Evolutionary conservation across 805 yeast species (phyloP), one percentile per base, ranked within the genome.

Genomic region (Lipomyces japonicus): DNA sequence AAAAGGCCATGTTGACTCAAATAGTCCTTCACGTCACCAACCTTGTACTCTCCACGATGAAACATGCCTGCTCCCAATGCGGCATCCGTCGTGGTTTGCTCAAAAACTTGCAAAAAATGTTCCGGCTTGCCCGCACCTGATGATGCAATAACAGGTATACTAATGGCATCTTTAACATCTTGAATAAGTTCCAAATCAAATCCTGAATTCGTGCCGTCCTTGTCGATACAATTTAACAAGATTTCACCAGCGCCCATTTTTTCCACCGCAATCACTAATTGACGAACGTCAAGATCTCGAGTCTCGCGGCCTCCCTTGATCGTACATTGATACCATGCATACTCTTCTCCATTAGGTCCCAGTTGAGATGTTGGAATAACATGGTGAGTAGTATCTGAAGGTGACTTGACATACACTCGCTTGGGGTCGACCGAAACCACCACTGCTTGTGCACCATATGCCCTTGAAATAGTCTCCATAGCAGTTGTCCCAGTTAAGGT

Each of bases 41-140:
- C 97, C 10, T 87, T 81, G 68, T 84, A 93, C 63, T 91, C 97
- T 21, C 86, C 90, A 65, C 98, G 77, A 72, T 93, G 99, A 75
- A 93, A 93, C 83, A 93, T 84, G 39, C 99, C 99, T 3, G 99
- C 99, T 34, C 98, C 99, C 36, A 93, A 75, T 16, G 98, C 97
- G 38, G 99, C 99, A 70, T 93, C 98, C 1, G 93, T 84, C 4
- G 77, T 74, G 14, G 97, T 89, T 39, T 82, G 74, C 40, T 73
- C 75, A 64, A 93, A 93, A 2, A 87, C 99, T 57, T 93, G 88
- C 56, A 79, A 80, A 66, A 93, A 93, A 70, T 93, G 97, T 43
- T 74, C 77, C 1, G 99, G 98, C 21, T 72, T 79, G 44, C 99
- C 99, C 4, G 99, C 99, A 48, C 99, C 99, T 55, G 95, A 84